A percentile compares a stretch with the other conserved stretches of the same genome.
Evolutionary conservation across 805 yeast genomes (phyloP).

Genomic region (Kodamaea fukazawae): DNA sequence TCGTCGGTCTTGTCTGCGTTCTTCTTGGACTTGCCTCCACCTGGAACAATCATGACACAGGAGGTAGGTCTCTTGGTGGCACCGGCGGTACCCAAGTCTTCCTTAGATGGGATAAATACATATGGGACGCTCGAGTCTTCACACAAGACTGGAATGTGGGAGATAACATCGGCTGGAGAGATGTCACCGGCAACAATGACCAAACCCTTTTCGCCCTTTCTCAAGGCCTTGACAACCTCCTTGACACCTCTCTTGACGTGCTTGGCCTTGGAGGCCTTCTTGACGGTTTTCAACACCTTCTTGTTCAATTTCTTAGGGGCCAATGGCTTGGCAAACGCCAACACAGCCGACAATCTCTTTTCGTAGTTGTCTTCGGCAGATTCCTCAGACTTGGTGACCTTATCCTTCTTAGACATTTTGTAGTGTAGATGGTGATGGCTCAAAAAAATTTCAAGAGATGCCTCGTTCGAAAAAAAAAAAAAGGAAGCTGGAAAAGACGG

Average conservation of each 20-base stretch:
- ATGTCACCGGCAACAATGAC: slow-evolving; percentile 98
- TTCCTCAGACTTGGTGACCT: slow-evolving; percentile 39
- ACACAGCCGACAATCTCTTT: slow-evolving; percentile 80
- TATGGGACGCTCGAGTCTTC: slow-evolving; percentile 92
- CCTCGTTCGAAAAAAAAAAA: slow-evolving; percentile 6
- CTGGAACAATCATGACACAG: slow-evolving; percentile 95
- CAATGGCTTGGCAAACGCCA: slow-evolving; percentile 91
- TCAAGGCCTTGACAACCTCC: slow-evolving; percentile 95
- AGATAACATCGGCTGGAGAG: slow-evolving; percentile 94
- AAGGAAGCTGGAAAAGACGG: too few species aligned
- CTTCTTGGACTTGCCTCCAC: slow-evolving; percentile 82
- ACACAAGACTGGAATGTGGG: slow-evolving; percentile 96
- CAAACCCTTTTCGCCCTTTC: slow-evolving; percentile 97
- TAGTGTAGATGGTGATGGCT: slow-evolving; percentile 1
- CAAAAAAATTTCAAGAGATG: slow-evolving; percentile 13
- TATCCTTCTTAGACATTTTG: slow-evolving; percentile 46
- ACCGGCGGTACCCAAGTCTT: slow-evolving; percentile 97
- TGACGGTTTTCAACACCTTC: slow-evolving; percentile 90
- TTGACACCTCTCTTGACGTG: slow-evolving; percentile 98
- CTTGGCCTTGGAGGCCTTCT: slow-evolving; percentile 97
- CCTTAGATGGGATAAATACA: slow-evolving; percentile 93
- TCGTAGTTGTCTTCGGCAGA: slow-evolving; percentile 77
- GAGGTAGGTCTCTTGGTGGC: slow-evolving; percentile 99
- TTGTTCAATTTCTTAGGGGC: slow-evolving; percentile 96
- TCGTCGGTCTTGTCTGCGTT: slow-evolving; percentile 70